Conservation (phyloP, 1,284 basidiomycete genomes). For the Tilletia horrida region DNA sequence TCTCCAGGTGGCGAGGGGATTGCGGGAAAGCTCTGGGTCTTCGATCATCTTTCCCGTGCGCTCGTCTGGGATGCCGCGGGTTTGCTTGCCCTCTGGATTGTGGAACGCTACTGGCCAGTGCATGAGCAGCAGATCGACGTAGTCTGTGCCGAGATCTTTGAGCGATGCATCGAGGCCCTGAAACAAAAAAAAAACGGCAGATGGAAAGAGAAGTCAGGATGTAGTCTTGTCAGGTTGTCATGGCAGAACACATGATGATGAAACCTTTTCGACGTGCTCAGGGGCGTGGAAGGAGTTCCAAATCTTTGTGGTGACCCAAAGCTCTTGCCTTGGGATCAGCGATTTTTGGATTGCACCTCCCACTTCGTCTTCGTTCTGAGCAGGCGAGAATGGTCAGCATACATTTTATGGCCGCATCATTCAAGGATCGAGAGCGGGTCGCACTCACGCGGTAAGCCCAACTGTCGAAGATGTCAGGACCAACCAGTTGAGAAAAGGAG, state of each 20-base stretch:
- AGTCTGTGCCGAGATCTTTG: slow-evolving; percentile 67
- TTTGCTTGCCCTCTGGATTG: not conserved
- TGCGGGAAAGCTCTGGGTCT: slow-evolving; percentile 62
- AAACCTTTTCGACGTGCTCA: slow-evolving; percentile 40
- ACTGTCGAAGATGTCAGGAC: not conserved
- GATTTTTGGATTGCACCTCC: slow-evolving; percentile 72
- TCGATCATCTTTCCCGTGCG: slow-evolving; percentile 62
- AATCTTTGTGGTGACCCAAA: slow-evolving; percentile 81
- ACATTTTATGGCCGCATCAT: too few species aligned
- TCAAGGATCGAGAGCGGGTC: not conserved
- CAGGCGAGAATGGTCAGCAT: too few species aligned
- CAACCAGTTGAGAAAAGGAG: too few species aligned
- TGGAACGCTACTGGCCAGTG: slow-evolving; percentile 62
- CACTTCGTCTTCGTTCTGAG: slow-evolving; percentile 84
- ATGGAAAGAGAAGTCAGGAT: not conserved
- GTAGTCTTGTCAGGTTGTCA: not conserved
- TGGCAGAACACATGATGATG: slow-evolving; percentile 18
- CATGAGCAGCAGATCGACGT: slow-evolving; percentile 79
- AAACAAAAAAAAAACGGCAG: not conserved
- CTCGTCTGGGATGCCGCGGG: not conserved
- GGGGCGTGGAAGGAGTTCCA: slow-evolving; percentile 68
- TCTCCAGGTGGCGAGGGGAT: slow-evolving; percentile 43
- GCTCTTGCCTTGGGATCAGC: slow-evolving; percentile 70
- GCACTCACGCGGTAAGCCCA: slow-evolving; percentile 3
- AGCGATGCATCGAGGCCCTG: slow-evolving; percentile 69